Evolutionary conservation across 768 basidiomycete genomes (phyloP), one percentile per base, ranked within the genome.

Genomic region (Austroboletus eburneus): DNA sequence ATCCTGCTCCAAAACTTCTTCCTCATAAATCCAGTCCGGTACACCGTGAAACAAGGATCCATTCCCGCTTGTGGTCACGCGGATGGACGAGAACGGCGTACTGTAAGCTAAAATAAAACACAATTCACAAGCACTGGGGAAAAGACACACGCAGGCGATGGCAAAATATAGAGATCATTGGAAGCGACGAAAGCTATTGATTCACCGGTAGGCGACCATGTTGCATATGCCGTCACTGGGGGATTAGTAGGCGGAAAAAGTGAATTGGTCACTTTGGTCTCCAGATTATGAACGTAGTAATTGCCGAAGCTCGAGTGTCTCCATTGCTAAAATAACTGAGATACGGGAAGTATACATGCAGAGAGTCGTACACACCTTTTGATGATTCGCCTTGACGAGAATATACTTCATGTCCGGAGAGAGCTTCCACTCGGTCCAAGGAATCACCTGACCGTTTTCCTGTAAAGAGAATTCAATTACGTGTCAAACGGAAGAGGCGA

Each of bases 21-120:
- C 91, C 64, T 95, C 92, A 65, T 94, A 94, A 5, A 97, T 95
- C 95, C 96, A 98, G 63, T 96, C 92, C 0, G 92, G 90, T 2
- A 96, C 87, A 7, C 96, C 96, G 58, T 97, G 83, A 73, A 98
- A 96, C 14, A 94, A 73, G 0, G 87, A 85, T 0, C 80, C 75
- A 42, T 85, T 88, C 0, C 96, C 96, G 13, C 83, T 79, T 1
- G 73, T 70, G 2, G 95, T 99, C 9, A 98, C 74, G 9, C 85
- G 83, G 41, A 94, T 84, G 9, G 83, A 71, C 13, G 70, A 54
- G 2, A 72, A 61, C 3, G 68, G 63, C 8, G 67, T 56, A 18
- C 71, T 75, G 23, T 23, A 42, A n/a, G 24, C 42, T 9, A 34
- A 38, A 39, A 43, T 62, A 41, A 55, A 46, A 3, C 8, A 3